Percentiles rank a stretch among this genome's conserved stretches.
Evolutionary conservation across 306 rosid species (phyloP).

Genomic region (Corylus americana): DNA sequence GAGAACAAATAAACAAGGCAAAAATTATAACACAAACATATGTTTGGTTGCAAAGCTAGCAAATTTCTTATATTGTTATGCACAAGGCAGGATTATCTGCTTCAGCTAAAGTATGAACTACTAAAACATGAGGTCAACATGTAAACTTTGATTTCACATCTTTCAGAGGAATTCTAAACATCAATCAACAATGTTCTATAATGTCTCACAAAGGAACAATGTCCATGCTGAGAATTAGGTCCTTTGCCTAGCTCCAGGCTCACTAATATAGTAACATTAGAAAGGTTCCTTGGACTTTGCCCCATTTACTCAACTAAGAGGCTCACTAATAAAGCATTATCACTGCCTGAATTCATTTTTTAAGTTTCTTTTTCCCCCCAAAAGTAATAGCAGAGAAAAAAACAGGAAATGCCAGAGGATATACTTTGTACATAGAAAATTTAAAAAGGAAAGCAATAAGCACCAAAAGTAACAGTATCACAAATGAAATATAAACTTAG

Average conservation of each 20-base stretch:
- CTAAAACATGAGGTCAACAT: background rate
- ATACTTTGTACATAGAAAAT: background rate
- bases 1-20: background rate
- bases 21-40: background rate
- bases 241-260: conserved; percentile 1
- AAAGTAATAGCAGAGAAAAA: too few species aligned
- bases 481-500: background rate
- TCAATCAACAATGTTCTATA: background rate
- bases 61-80: background rate
- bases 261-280: background rate
- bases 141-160: background rate
- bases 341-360: background rate
- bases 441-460: background rate
- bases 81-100: too few species aligned
- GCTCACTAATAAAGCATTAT: background rate
- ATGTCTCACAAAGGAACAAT: background rate
- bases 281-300: background rate
- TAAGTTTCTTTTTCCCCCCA: too few species aligned
- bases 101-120: background rate
- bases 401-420: background rate
- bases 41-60: background rate
- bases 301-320: background rate
- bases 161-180: background rate
- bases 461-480: background rate
- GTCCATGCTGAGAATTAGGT: background rate